Evolutionary conservation across 139 green algal genomes (phyloP), one percentile per base, ranked within the genome.

Genomic region (Limnomonas spitsbergensis): DNA sequence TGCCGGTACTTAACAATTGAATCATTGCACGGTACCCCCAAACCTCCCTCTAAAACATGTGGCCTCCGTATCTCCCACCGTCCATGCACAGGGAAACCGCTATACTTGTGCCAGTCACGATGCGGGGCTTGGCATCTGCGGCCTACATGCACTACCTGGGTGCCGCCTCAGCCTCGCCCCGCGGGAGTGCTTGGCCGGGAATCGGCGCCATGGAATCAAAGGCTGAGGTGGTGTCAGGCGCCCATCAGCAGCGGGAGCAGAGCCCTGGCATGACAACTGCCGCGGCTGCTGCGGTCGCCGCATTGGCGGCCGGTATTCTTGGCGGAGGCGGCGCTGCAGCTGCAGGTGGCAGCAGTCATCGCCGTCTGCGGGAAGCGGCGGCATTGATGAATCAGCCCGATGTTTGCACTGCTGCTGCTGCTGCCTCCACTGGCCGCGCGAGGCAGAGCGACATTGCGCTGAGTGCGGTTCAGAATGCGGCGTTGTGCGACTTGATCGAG

Each of bases 401-500:
- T n/a, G n/a, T n/a, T n/a, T 20, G 14, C 9, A 7, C 56, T 70
- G 24, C 9, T 70, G 56, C 56, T 70, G 56, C 56, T 70, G 68
- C 29, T n/a, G n/a, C n/a, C n/a, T n/a, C n/a, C n/a, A n/a, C n/a
- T n/a, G n/a, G n/a, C n/a, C n/a, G n/a, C n/a, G n/a, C n/a, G n/a
- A n/a, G n/a, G n/a, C n/a, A n/a, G n/a, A n/a, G n/a, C n/a, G n/a
- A n/a, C n/a, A 32, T 32, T 20, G 68, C 68, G 4, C 68, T 74
- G 68, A 24, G 3, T n/a, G 68, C 68, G 7, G 68, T 74, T n/a
- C 35, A 74, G 20, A 53, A n/a, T 42, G 68, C 68, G 6, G 68
- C 68, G 3, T 32, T 74, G 68, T 74, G 68, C 68, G 68, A 74
- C 68, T 29, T 74, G 68, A 42, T 74, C 6, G 68, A 74, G 68